A percentile compares a stretch with the other conserved stretches of the same genome.
Evolutionary conservation across 2,329 filamentous ascomycete species (phyloP).

Genomic region (Chaetomium sp.): DNA sequence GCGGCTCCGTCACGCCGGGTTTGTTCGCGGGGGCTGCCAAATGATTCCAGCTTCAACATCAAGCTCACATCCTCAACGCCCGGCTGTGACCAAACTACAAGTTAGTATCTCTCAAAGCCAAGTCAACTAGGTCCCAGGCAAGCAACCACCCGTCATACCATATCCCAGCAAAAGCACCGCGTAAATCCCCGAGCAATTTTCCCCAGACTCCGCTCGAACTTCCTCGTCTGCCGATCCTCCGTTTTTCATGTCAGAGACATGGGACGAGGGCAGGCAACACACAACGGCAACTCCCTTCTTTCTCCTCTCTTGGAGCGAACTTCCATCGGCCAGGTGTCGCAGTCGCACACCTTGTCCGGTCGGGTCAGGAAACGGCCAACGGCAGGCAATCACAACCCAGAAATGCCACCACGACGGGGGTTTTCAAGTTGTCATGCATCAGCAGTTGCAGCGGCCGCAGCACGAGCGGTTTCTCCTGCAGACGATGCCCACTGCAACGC

Average conservation of each 20-base stretch:
- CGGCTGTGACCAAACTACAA: too few species aligned
- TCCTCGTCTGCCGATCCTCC: not conserved
- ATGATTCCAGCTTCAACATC: not conserved
- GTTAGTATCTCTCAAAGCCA: too few species aligned
- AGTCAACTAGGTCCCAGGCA: too few species aligned
- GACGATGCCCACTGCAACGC: slow-evolving; percentile 4
- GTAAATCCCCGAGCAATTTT: too few species aligned
- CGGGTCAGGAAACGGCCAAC: not conserved
- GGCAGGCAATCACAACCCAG: not conserved
- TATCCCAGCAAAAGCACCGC: too few species aligned
- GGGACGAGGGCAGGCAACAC: not conserved
- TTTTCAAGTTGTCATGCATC: slow-evolving; percentile 7
- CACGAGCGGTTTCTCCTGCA: not conserved
- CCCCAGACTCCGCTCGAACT: too few species aligned
- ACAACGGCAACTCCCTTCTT: not conserved
- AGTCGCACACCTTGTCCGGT: not conserved
- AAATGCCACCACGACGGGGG: slow-evolving; percentile 8
- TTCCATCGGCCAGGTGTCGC: not conserved
- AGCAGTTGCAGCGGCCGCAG: not conserved
- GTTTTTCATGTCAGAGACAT: not conserved
- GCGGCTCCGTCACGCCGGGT: not conserved
- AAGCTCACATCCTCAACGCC: not conserved
- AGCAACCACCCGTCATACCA: too few species aligned
- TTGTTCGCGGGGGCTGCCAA: not conserved
- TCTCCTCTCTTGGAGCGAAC: slow-evolving; percentile 1